These are phyloP conservation scores for Aspergillus terreus DNA, from an alignment of 2,329 filamentous ascomycete species.

Conservation along the genomic window DNA sequence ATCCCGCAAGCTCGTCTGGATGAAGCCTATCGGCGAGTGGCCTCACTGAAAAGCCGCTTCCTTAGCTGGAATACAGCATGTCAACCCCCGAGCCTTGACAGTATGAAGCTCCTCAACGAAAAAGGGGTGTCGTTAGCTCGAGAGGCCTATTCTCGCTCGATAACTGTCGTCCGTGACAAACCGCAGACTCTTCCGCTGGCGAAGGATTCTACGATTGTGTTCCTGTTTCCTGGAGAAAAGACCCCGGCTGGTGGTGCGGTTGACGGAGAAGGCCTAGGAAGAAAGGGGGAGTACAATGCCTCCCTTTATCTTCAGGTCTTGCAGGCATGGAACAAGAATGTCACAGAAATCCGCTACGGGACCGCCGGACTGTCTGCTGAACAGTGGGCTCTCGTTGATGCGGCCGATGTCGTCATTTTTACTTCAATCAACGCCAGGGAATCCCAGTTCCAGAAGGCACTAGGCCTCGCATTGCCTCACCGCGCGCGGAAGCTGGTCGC, in stretches of 20 bases:
- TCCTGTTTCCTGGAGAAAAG: conserved; percentile 37
- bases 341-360: conserved; percentile 34
- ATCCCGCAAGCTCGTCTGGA: conserved; percentile 30
- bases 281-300: conserved; percentile 28
- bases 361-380: conserved; percentile 26
- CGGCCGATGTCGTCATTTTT: conserved; percentile 40
- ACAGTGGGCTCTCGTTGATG: conserved; percentile 27
- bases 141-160: conserved; percentile 37
- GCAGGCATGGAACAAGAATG: conserved; percentile 19
- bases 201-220: conserved; percentile 26
- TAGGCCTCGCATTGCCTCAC: conserved; percentile 32
- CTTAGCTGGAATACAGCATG: conserved; percentile 30
- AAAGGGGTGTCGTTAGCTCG: conserved; percentile 27
- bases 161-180: conserved; percentile 37
- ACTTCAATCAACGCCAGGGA: conserved; percentile 39
- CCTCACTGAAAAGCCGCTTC: conserved; percentile 35
- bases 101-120: conserved; percentile 22
- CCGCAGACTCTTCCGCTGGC: conserved; percentile 30
- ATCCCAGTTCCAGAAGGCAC: conserved; percentile 32
- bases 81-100: conserved; percentile 11
- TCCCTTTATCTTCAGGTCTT: conserved; percentile 32
- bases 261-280: conserved; percentile 35
- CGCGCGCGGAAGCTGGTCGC: conserved; percentile 31
- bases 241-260: conserved; percentile 35
- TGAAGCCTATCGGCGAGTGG: conserved; percentile 33